A percentile compares a stretch with the other conserved stretches of the same genome.
These are phyloP conservation scores for Naganishia friedmannii DNA, from an alignment of 768 basidiomycete species.

Conservation along the genomic window DNA sequence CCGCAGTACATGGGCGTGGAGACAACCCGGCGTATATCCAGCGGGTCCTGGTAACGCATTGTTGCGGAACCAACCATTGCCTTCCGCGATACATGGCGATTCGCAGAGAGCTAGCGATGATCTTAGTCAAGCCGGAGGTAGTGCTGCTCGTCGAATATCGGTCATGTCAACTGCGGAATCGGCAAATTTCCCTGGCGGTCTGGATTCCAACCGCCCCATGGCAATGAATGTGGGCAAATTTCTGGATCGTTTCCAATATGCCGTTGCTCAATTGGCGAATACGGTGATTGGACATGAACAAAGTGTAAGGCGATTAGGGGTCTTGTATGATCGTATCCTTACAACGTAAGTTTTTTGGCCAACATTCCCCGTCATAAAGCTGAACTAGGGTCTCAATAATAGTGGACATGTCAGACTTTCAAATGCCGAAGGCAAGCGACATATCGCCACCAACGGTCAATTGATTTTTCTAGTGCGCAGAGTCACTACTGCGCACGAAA, in stretches of 20 bases:
- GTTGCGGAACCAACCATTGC: neutral
- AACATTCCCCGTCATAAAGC: neutral
- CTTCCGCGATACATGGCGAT: neutral
- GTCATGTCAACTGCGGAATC: slow-evolving; percentile 36
- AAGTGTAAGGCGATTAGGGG: slow-evolving; percentile 45
- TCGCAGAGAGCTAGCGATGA: slow-evolving; percentile 1
- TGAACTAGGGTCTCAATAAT: neutral
- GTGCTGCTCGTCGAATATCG: slow-evolving; percentile 25
- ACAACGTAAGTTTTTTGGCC: slow-evolving; percentile 46
- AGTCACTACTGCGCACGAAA: slow-evolving; percentile 41
- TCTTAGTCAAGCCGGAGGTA: slow-evolving; percentile 2
- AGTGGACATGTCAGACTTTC: slow-evolving; percentile 27
- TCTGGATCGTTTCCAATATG: slow-evolving; percentile 45
- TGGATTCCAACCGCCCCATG: slow-evolving; percentile 13
- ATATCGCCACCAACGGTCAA: slow-evolving; percentile 52
- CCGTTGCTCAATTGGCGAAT: slow-evolving; percentile 42
- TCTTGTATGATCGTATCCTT: slow-evolving; percentile 52
- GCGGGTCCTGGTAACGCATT: slow-evolving; percentile 13
- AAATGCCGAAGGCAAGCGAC: slow-evolving; percentile 26
- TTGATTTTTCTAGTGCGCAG: slow-evolving; percentile 50
- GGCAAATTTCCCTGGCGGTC: slow-evolving; percentile 14
- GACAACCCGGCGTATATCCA: slow-evolving; percentile 35
- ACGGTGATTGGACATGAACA: slow-evolving; percentile 43
- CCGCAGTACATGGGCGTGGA: slow-evolving; percentile 50
- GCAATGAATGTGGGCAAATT: slow-evolving; percentile 42